A percentile compares a stretch with the other conserved stretches of the same genome.
These are phyloP conservation scores for Adansonia digitata DNA, from an alignment of 345 rosid species.

Conservation along the genomic window DNA sequence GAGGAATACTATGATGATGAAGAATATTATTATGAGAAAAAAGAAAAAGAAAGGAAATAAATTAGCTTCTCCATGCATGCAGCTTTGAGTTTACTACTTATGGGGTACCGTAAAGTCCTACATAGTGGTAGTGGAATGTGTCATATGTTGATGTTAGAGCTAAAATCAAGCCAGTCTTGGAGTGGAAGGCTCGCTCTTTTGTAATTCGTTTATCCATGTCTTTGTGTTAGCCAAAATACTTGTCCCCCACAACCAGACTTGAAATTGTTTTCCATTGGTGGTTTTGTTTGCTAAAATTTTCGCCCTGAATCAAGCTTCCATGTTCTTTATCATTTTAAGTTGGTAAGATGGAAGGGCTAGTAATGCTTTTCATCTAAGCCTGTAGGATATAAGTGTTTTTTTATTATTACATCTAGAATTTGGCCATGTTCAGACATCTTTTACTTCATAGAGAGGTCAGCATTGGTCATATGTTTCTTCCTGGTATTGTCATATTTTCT, in stretches of 20 bases:
- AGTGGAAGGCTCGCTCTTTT: background rate
- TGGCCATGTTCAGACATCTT: background rate
- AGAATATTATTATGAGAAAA: conserved; percentile 24
- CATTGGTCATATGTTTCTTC: background rate
- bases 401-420: background rate
- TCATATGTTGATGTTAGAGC: background rate
- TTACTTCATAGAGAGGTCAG: background rate
- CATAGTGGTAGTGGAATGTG: conserved; percentile 7
- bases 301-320: background rate
- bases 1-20: conserved; percentile 37
- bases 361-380: background rate
- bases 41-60: conserved; percentile 8
- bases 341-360: background rate
- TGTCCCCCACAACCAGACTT: background rate
- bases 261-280: background rate
- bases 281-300: background rate
- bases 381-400: background rate
- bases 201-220: background rate
- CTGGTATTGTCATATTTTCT: no score
- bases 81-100: background rate
- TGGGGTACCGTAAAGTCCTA: background rate
- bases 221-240: background rate
- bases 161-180: conserved; percentile 5
- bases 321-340: background rate
- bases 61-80: background rate